phyloP scores from a whole-genome alignment of 345 rosid species.

The Populus pruinosa region DNA sequence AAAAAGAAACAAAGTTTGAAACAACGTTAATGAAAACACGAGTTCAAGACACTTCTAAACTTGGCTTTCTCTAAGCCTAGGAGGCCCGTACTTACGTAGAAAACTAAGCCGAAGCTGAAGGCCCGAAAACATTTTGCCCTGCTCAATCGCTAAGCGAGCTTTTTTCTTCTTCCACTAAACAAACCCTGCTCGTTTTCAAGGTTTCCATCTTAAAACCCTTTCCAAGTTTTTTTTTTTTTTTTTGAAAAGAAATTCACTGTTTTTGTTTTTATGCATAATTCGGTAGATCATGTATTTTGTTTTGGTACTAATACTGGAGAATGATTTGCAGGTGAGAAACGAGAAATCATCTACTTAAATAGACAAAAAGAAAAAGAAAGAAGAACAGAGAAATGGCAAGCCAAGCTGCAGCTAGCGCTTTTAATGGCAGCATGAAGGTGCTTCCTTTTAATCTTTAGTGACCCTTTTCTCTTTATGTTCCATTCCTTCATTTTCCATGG shows the following conservation, averaged over 20 bases:
- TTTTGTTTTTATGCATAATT: background rate
- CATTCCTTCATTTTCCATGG: background rate
- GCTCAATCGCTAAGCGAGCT: background rate
- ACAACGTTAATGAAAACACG: background rate
- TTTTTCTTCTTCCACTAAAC: background rate
- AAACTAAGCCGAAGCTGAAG: background rate
- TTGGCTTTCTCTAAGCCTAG: background rate
- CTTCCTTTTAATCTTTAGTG: background rate
- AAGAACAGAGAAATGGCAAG: slow-evolving; percentile 37
- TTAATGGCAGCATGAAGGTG: slow-evolving; percentile 58
- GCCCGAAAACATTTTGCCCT: background rate
- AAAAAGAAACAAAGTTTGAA: too few species aligned
- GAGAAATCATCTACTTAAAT: background rate
- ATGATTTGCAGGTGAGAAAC: slow-evolving; percentile 6
- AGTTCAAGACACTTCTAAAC: background rate
- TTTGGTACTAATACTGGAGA: slow-evolving; percentile 3
- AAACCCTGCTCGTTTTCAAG: slow-evolving; percentile 8
- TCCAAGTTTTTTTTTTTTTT: too few species aligned
- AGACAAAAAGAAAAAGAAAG: background rate
- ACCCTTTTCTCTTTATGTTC: background rate
- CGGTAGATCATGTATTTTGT: background rate
- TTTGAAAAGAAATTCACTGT: background rate
- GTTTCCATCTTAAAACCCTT: background rate
- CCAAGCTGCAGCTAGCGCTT: slow-evolving; percentile 43
- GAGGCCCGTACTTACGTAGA: background rate